These are phyloP conservation scores for Syzygium aqueum DNA, from an alignment of 345 rosid genomes.

Conservation along the genomic window DNA sequence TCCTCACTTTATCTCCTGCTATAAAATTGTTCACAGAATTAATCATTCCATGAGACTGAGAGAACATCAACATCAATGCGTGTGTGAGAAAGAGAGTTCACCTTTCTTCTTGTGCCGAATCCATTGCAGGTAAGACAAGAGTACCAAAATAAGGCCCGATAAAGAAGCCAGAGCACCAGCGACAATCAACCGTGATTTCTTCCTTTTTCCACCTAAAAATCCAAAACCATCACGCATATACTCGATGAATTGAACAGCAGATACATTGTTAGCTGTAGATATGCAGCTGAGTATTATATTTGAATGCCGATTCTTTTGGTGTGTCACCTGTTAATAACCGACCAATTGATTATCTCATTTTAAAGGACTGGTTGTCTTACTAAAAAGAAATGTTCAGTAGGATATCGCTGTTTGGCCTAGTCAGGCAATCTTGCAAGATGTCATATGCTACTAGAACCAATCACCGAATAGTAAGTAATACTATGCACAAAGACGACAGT, in stretches of 20 bases:
- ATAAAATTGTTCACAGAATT: not conserved
- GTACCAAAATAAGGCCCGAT: not conserved
- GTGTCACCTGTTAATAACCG: not conserved
- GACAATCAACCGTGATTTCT: not conserved
- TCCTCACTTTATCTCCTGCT: not conserved
- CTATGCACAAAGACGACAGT: not conserved
- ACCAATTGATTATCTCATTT: not conserved
- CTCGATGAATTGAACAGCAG: not conserved
- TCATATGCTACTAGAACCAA: not conserved
- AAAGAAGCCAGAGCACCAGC: not conserved
- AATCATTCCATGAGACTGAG: not conserved
- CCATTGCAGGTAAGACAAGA: not conserved
- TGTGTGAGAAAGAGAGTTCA: not conserved
- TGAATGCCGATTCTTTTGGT: not conserved
- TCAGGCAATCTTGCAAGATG: not conserved
- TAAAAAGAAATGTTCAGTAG: not conserved
- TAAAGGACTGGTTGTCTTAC: not conserved
- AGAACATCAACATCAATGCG: not conserved
- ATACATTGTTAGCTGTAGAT: not conserved
- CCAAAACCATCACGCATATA: not conserved
- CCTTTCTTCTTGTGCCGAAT: not conserved
- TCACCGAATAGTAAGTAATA: not conserved
- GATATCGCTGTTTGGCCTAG: not conserved
- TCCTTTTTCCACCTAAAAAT: not conserved
- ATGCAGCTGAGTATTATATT: accelerated